Percentiles rank a stretch among this genome's conserved stretches.
Conservation (phyloP, 495 filamentous ascomycete genomes). For the Polyplosphaeria fusca region DNA sequence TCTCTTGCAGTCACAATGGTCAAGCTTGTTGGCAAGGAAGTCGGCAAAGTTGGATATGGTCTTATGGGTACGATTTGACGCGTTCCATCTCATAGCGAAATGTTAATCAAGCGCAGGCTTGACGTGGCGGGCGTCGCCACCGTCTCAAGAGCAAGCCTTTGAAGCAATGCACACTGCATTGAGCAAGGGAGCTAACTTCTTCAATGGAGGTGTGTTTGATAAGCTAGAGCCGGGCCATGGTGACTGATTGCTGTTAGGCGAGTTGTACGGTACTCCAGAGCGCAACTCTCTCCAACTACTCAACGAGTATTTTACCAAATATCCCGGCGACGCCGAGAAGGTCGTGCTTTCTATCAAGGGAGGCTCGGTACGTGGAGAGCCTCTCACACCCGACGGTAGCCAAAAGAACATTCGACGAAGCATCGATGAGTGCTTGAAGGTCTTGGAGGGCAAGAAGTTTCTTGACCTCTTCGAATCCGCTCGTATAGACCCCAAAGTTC, state of each 20-base stretch:
- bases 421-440: conserved; percentile 63
- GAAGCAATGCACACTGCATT: conserved; percentile 66
- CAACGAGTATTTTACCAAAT: conserved; percentile 62
- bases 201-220: too few relatives aligned
- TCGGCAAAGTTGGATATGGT: conserved; percentile 41
- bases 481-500: conserved; percentile 62
- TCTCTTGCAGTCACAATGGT: conserved; percentile 19
- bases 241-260: too few relatives aligned
- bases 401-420: conserved; percentile 60
- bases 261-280: conserved; percentile 72
- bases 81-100: too few relatives aligned
- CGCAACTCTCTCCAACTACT: conserved; percentile 65
- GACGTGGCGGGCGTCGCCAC: conserved; percentile 65
- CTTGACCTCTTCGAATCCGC: conserved; percentile 81
- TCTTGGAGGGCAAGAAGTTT: conserved; percentile 65
- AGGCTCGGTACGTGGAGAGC: conserved; percentile 43
- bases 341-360: conserved; percentile 66
- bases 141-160: conserved; percentile 61
- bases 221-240: too few relatives aligned
- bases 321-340: conserved; percentile 66
- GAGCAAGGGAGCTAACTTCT: conserved; percentile 65
- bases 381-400: conserved; percentile 53
- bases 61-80: conserved; percentile 41
- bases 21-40: conserved; percentile 33
- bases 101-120: conserved; percentile 50